phyloP scores from a whole-genome alignment of 345 rosid species.

The Salix viminalis region DNA sequence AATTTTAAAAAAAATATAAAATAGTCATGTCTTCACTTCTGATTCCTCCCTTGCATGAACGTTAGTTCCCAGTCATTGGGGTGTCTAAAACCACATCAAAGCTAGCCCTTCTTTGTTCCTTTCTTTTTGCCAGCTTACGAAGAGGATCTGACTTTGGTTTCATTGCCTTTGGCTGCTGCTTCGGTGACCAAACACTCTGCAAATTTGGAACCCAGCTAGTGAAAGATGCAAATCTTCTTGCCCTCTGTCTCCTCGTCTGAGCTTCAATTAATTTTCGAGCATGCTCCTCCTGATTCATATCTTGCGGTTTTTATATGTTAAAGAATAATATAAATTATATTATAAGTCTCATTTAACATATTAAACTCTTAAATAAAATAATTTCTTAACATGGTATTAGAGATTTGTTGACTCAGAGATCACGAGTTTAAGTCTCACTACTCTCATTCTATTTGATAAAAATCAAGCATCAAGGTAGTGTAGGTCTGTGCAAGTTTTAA shows the following conservation, averaged over 20 bases:
- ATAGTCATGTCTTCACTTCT: slow-evolving; percentile 22
- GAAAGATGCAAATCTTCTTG: slow-evolving; percentile 69
- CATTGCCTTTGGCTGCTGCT: slow-evolving; percentile 44
- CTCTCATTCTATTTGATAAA: too few species aligned
- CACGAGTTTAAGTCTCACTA: too few species aligned
- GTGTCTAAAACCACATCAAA: slow-evolving; percentile 77
- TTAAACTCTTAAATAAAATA: too few species aligned
- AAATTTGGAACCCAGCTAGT: slow-evolving; percentile 86
- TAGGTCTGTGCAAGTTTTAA: too few species aligned
- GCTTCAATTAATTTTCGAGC: slow-evolving; percentile 54
- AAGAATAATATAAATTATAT: too few species aligned
- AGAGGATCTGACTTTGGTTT: slow-evolving; percentile 31
- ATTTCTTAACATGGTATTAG: too few species aligned
- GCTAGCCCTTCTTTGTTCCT: slow-evolving; percentile 34
- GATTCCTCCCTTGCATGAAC: slow-evolving; percentile 22
- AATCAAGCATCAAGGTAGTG: too few species aligned
- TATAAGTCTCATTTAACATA: rapidly evolving
- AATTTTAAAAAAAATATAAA: too few species aligned
- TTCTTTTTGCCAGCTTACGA: slow-evolving; percentile 49
- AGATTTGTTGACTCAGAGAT: rapidly evolving
- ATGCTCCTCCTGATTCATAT: slow-evolving; percentile 27
- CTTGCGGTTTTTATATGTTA: slow-evolving; percentile 16
- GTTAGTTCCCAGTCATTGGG: slow-evolving; percentile 53
- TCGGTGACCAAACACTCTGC: slow-evolving; percentile 91
- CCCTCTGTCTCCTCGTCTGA: slow-evolving; percentile 55